Percentiles rank a stretch among this genome's conserved stretches.
These are phyloP conservation scores for Fusarium begoniae DNA, from an alignment of 2,329 filamentous ascomycete species.

Conservation along the genomic window DNA sequence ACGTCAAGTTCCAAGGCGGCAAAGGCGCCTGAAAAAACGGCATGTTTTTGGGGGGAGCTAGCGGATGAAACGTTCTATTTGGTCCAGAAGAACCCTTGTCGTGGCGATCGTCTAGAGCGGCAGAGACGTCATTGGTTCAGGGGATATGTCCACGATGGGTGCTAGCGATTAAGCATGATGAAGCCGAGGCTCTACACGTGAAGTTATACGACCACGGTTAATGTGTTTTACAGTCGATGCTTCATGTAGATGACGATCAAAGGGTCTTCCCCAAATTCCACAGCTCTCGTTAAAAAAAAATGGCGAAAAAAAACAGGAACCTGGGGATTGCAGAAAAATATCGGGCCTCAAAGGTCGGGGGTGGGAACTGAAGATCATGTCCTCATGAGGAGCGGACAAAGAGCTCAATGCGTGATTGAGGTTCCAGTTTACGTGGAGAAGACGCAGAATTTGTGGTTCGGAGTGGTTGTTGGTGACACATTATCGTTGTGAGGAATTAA, in stretches of 20 bases:
- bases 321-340: slow-evolving; percentile 7
- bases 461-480: neutral
- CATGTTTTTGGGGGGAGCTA: neutral
- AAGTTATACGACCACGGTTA: neutral
- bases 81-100: neutral
- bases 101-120: slow-evolving; percentile 12
- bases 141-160: neutral
- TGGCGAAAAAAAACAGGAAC: slow-evolving; percentile 21
- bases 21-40: slow-evolving; percentile 15
- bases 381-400: slow-evolving; percentile 13
- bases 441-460: neutral
- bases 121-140: slow-evolving; percentile 21
- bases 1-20: slow-evolving; percentile 29
- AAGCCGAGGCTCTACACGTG: neutral
- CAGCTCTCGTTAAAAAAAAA: slow-evolving; percentile 2
- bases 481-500: neutral
- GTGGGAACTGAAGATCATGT: slow-evolving; percentile 16
- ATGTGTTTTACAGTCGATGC: neutral
- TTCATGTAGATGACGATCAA: neutral
- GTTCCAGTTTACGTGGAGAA: slow-evolving; percentile 7
- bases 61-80: slow-evolving; percentile 14
- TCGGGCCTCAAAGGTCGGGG: slow-evolving; percentile 4
- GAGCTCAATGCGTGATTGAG: neutral
- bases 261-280: neutral
- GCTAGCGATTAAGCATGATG: neutral